Evolutionary conservation across 345 rosid genomes (phyloP), one percentile per base, ranked within the genome.

Genomic region (Reutealis trisperma): DNA sequence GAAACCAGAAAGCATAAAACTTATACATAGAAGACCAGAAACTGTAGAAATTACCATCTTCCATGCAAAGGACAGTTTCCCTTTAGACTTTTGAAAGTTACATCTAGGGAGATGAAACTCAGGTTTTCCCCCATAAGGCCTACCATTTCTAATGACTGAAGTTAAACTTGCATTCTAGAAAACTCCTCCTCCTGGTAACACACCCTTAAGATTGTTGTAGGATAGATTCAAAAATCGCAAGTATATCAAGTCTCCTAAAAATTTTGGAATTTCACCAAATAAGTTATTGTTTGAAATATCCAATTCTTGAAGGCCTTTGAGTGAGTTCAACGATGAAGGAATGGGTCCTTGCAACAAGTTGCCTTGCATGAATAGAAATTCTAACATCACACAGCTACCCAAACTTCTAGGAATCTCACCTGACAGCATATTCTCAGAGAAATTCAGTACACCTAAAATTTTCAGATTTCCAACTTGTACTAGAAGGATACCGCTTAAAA

Each of bases 121-220:
- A 30, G 61, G 69, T 19, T 18, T 6, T 59, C 77, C 77, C 4
- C 73, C 82, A 47, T 74, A 73, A 16, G 73, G 82, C 37, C 57
- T 73, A 14, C 24, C 8, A 47, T 79, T 79, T 34, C 77, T 64
- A 5, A 13, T 1, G 0, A 79, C 1, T n/a, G 60, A 66, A 25
- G 71, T 2, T 2, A 54, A 21, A 51, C 73, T 73, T 49, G 63
- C 62, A 60, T 79, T 79, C 57, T 60, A 5, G 51, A 79, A 79
- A 13, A 73, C 47, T 44, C 82, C 77, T 22, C 32, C 5, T 5
- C 32, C 14, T 21, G 77, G 73, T 27, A 79, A 54, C 14, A 30
- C 63, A n/a, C 77, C 73, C 42, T 59, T 72, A 60, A 79, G n/a
- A 9, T 73, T 47, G 32, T 79, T 79, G 24, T 16, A 79, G 2